Evolutionary conservation across 1,139 yeast species (phyloP).

Genomic region (Eremothecium cymbalariae): DNA sequence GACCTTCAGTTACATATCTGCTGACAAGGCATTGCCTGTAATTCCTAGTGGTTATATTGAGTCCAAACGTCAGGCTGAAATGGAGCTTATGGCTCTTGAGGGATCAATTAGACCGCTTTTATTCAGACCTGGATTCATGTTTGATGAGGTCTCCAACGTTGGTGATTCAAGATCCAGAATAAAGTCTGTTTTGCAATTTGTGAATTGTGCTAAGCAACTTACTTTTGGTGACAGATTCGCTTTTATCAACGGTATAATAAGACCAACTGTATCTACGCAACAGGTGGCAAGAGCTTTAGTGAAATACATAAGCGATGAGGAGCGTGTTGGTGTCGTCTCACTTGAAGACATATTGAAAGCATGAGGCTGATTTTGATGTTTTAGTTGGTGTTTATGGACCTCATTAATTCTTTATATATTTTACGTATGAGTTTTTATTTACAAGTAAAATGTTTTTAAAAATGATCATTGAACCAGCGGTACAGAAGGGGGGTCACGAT

Average conservation of each 20-base stretch:
- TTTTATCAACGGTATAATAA: conserved; percentile 41
- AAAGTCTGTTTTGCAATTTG: conserved; percentile 32
- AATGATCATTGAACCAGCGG: neutral
- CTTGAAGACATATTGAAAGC: conserved; percentile 42
- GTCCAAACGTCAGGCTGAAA: conserved; percentile 73
- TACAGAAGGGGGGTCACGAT: neutral
- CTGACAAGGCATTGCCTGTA: conserved; percentile 61
- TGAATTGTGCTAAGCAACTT: conserved; percentile 40
- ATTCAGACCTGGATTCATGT: conserved; percentile 80
- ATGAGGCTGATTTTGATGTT: too few species aligned
- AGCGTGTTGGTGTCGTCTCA: conserved; percentile 49
- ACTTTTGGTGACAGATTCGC: conserved; percentile 29
- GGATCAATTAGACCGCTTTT: conserved; percentile 49
- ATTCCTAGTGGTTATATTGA: conserved; percentile 62
- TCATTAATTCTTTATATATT: conserved; percentile 3
- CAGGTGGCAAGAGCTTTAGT: conserved; percentile 55
- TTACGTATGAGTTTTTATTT: neutral
- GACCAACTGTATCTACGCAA: conserved; percentile 64
- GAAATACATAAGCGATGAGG: conserved; percentile 44
- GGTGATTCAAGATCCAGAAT: conserved; percentile 33
- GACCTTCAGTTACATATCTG: conserved; percentile 72
- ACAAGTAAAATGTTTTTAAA: neutral
- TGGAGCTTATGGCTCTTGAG: conserved; percentile 35
- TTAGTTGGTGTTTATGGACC: neutral
- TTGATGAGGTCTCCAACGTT: conserved; percentile 40